Evolutionary conservation across 139 green algal genomes (phyloP).

Genomic region (Dunaliella sp.): DNA sequence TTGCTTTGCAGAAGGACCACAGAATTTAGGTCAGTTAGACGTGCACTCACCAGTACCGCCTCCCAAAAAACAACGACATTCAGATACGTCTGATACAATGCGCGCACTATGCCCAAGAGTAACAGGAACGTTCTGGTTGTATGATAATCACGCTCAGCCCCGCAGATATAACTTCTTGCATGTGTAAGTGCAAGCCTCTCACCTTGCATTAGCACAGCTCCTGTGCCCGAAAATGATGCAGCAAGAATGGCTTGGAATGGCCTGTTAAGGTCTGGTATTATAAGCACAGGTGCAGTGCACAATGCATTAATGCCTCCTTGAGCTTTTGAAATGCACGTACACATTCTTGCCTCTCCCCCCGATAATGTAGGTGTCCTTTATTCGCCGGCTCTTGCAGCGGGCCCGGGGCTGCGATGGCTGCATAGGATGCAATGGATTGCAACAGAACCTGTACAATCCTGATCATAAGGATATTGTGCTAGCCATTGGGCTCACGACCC

Average conservation of each 20-base stretch:
- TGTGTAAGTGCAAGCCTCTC: slow-evolving; percentile 23
- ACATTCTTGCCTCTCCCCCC: slow-evolving; percentile 11
- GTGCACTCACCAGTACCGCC: neutral
- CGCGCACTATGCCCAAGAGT: slow-evolving; percentile 7
- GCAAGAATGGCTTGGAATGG: slow-evolving; percentile 25
- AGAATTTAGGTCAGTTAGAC: neutral
- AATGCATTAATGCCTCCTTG: slow-evolving; percentile 28
- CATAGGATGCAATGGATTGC: slow-evolving; percentile 32
- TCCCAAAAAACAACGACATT: neutral
- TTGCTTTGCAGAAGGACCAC: neutral
- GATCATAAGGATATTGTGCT: no score
- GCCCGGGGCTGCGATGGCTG: slow-evolving; percentile 8
- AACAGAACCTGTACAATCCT: no score
- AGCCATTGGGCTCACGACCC: no score
- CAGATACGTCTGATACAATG: no score
- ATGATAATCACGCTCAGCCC: slow-evolving; percentile 31
- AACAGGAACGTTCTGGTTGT: slow-evolving; percentile 27
- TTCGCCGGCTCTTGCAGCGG: slow-evolving; percentile 17
- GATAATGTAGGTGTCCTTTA: neutral
- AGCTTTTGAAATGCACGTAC: slow-evolving; percentile 25
- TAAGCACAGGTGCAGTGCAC: slow-evolving; percentile 27
- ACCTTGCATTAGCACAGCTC: slow-evolving; percentile 35
- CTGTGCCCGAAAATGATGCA: slow-evolving; percentile 20
- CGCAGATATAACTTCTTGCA: slow-evolving; percentile 24
- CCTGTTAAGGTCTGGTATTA: slow-evolving; percentile 7